A percentile compares a stretch with the other conserved stretches of the same genome.
phyloP scores from a whole-genome alignment of 768 basidiomycete species.

The Lactarius psammicola region DNA sequence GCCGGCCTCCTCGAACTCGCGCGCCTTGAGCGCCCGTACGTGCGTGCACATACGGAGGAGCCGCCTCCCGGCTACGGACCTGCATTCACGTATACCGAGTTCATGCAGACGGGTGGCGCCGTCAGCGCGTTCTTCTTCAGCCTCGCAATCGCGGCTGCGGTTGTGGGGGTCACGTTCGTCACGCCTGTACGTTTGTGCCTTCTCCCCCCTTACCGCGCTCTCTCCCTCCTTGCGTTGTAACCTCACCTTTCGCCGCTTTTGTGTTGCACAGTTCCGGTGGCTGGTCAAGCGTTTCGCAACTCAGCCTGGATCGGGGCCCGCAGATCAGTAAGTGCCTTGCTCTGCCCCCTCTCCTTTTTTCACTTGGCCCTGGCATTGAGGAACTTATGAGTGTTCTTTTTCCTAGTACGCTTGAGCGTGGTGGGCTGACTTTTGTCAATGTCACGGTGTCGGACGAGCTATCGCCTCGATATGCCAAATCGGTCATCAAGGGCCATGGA shows the following conservation, averaged over 20 bases:
- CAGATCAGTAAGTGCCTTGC: constrained; percentile 51
- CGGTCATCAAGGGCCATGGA: constrained; percentile 60
- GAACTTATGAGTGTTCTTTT: constrained; percentile 1
- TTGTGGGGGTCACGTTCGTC: constrained; percentile 24
- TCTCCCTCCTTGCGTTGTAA: neutral
- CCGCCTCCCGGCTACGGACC: constrained; percentile 53
- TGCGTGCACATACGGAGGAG: neutral
- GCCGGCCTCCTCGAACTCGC: constrained; percentile 50
- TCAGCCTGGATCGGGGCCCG: constrained; percentile 60
- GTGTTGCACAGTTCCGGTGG: constrained; percentile 64
- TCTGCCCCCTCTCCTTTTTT: neutral
- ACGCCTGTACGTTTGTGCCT: constrained; percentile 33
- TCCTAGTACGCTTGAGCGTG: constrained; percentile 54
- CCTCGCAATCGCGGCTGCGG: constrained; percentile 32
- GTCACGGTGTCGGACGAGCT: constrained; percentile 56
- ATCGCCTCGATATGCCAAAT: constrained; percentile 51
- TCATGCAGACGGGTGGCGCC: constrained; percentile 43
- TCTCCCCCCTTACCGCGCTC: too few species aligned
- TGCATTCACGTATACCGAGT: constrained; percentile 76
- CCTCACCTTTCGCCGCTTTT: neutral
- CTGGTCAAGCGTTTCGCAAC: constrained; percentile 51
- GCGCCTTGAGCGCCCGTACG: constrained; percentile 22
- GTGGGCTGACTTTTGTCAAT: constrained; percentile 64
- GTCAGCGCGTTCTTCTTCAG: constrained; percentile 44
- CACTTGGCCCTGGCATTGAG: too few species aligned